Conservation (phyloP, 2,329 filamentous ascomycete species). For the Xylariomycetidae sp. region DNA sequence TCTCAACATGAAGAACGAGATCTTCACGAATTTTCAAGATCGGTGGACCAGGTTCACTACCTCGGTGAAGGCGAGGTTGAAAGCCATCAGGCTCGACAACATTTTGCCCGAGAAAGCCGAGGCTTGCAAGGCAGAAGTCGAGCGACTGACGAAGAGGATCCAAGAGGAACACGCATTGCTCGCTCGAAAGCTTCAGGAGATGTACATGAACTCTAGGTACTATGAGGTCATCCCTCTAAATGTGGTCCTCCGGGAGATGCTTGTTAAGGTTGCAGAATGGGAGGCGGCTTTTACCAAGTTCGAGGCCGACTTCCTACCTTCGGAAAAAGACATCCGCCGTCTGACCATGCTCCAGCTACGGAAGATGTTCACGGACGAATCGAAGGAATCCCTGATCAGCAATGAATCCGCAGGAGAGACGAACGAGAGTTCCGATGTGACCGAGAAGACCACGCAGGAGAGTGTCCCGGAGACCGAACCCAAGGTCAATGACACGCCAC, state of each 20-base stretch:
- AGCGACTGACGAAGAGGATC: conserved; percentile 69
- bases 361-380: conserved; percentile 91
- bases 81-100: conserved; percentile 86
- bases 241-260: conserved; percentile 78
- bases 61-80: conserved; percentile 78
- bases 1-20: conserved; percentile 84
- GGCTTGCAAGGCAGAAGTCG: conserved; percentile 76
- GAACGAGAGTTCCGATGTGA: conserved; percentile 49
- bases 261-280: conserved; percentile 92
- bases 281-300: conserved; percentile 87
- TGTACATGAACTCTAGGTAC: conserved; percentile 90
- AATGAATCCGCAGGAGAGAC: conserved; percentile 60
- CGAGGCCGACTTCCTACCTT: conserved; percentile 85
- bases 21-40: conserved; percentile 76
- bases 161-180: conserved; percentile 77
- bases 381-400: conserved; percentile 67
- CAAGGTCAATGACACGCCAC: conserved; percentile 16
- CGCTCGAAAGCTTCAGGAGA: conserved; percentile 74
- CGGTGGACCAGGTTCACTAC: conserved; percentile 81
- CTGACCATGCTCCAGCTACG: conserved; percentile 88
- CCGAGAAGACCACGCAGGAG: conserved; percentile 42
- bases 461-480: conserved; percentile 14
- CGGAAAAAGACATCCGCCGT: conserved; percentile 92
- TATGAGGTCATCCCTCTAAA: conserved; percentile 97
- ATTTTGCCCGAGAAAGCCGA: conserved; percentile 84